These are phyloP conservation scores for Neopestalotiopsis clavispora DNA, from an alignment of 2,329 filamentous ascomycete genomes.

Conservation along the genomic window DNA sequence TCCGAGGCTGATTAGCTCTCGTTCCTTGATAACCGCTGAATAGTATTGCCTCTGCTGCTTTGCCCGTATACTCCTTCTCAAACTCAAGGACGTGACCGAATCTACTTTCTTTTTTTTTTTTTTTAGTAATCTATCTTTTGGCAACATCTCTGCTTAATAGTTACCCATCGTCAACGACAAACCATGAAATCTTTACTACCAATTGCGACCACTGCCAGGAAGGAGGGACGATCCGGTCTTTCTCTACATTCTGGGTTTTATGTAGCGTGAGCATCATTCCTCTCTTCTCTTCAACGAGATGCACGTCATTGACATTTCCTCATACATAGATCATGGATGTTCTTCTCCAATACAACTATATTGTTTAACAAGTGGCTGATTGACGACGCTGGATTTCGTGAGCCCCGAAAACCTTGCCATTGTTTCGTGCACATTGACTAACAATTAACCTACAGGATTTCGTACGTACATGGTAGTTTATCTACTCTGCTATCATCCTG, in stretches of 20 bases:
- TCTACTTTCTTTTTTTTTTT: too few relatives aligned
- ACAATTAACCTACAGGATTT: background rate
- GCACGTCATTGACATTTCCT: background rate
- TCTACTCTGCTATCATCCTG: too few relatives aligned
- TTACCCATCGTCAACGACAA: background rate
- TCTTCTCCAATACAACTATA: constrained; percentile 83
- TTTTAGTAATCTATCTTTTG: background rate
- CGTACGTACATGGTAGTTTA: background rate
- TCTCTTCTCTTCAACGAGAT: background rate
- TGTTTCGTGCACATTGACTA: background rate
- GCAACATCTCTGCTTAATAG: background rate
- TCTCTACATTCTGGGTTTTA: constrained; percentile 15
- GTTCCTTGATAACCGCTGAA: too few relatives aligned
- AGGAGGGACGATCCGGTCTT: constrained; percentile 13
- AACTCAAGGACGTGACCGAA: too few relatives aligned
- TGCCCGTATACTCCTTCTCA: too few relatives aligned
- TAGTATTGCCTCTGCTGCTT: too few relatives aligned
- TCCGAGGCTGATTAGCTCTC: background rate
- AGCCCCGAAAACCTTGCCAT: constrained; percentile 40
- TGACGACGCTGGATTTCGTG: constrained; percentile 75
- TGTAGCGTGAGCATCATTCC: constrained; percentile 11
- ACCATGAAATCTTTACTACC: constrained; percentile 15
- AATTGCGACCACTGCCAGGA: background rate
- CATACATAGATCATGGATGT: constrained; percentile 70
- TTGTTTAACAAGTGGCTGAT: constrained; percentile 93